These are phyloP conservation scores for Leccinum subrobustum DNA, from an alignment of 1,284 basidiomycete genomes.

Conservation along the genomic window DNA sequence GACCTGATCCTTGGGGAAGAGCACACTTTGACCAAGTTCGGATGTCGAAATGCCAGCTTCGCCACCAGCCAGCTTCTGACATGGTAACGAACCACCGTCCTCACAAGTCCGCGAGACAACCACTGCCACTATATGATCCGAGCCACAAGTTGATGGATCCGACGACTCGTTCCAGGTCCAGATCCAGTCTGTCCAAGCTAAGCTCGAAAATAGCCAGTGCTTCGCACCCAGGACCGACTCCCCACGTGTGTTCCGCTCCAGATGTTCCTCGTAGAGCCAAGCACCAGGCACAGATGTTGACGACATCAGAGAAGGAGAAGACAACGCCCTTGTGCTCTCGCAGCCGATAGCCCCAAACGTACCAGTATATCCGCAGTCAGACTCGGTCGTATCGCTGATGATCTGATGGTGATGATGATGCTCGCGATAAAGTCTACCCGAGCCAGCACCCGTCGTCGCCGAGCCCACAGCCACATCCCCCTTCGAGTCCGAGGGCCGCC, in stretches of 20 bases:
- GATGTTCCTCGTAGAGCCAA: slow-evolving; percentile 1
- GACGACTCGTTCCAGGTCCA: background rate
- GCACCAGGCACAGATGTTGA: slow-evolving; percentile 3
- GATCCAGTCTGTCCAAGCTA: background rate
- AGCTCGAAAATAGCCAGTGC: background rate
- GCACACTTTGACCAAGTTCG: background rate
- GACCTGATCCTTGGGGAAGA: background rate
- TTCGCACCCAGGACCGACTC: background rate
- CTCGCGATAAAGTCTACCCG: background rate
- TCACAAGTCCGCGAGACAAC: background rate
- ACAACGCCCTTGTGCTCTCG: background rate
- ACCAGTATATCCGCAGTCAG: background rate
- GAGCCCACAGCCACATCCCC: background rate
- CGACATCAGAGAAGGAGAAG: background rate
- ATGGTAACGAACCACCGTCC: background rate
- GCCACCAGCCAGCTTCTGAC: background rate
- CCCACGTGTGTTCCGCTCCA: background rate
- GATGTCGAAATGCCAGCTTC: background rate
- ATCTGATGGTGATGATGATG: background rate
- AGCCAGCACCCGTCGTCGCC: background rate
- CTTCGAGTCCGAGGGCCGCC: background rate
- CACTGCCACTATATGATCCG: background rate
- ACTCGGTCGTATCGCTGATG: background rate
- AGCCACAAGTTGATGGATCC: background rate
- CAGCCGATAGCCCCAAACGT: background rate